These are phyloP conservation scores for Cinnamomum micranthum DNA, from an alignment of 164 flowering plant species.

Conservation along the genomic window DNA sequence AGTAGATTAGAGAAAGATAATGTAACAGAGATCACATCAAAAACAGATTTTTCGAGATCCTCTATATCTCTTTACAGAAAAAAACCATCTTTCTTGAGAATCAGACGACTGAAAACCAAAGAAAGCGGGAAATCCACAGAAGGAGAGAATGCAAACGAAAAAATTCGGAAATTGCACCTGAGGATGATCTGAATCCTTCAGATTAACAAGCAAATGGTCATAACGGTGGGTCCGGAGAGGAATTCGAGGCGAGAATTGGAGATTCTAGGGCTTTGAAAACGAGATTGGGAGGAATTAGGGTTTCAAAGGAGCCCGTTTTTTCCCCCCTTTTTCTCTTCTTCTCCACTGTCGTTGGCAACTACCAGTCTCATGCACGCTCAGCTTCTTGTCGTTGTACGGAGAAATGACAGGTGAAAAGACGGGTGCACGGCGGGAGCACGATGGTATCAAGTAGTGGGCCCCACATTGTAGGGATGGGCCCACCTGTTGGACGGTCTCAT, in stretches of 20 bases:
- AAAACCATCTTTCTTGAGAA: neutral
- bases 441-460: too few relatives aligned
- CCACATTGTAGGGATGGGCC: too few relatives aligned
- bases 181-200: slow-evolving; percentile 6
- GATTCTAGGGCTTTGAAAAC: neutral
- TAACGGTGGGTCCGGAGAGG: neutral
- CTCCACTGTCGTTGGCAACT: neutral
- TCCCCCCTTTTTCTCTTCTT: neutral
- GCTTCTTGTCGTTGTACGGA: neutral
- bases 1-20: neutral
- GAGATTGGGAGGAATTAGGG: neutral
- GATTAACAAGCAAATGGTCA: neutral
- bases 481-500: too few relatives aligned
- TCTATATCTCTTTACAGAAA: neutral
- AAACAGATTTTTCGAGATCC: neutral
- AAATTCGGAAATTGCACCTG: neutral
- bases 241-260: neutral
- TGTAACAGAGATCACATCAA: neutral
- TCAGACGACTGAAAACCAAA: neutral
- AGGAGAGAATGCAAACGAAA: neutral
- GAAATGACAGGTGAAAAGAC: neutral
- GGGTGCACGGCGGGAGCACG: neutral
- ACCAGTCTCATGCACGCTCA: neutral
- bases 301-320: too few relatives aligned
- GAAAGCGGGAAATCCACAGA: neutral